Conservation (phyloP, 768 basidiomycete species). For the Daedaleopsis nitida region DNA sequence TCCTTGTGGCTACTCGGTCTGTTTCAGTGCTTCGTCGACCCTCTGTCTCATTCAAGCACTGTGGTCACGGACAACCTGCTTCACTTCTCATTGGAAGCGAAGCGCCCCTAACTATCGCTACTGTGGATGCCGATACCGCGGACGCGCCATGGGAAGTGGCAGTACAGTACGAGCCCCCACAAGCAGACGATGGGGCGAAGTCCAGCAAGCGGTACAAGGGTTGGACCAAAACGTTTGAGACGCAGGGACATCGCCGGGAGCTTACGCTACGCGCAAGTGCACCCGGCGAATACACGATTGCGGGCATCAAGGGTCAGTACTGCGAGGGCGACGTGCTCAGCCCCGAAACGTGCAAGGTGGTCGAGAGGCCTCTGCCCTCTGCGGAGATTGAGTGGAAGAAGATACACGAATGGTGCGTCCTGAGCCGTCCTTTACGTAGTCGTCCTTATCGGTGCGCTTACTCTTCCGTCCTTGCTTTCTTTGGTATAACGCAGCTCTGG, state of each 20-base stretch:
- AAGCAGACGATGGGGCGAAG: constrained; percentile 36
- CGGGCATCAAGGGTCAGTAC: constrained; percentile 72
- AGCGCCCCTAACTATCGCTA: constrained; percentile 53
- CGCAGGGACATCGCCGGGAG: constrained; percentile 45
- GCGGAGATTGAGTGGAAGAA: constrained; percentile 89
- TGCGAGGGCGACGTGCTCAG: constrained; percentile 85
- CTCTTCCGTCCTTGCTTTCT: background rate
- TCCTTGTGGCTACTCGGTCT: constrained; percentile 40
- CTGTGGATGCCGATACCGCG: constrained; percentile 56
- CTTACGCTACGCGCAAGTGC: constrained; percentile 52
- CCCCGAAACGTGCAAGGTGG: constrained; percentile 77
- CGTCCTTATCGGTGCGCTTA: background rate
- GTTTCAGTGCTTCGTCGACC: constrained; percentile 74
- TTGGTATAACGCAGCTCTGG: constrained; percentile 59
- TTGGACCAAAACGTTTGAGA: constrained; percentile 66
- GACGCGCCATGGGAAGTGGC: constrained; percentile 71
- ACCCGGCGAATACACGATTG: constrained; percentile 79
- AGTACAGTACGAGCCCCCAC: constrained; percentile 60
- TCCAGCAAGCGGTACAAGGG: constrained; percentile 48
- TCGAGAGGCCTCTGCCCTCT: constrained; percentile 73
- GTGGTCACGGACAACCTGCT: constrained; percentile 68
- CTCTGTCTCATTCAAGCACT: constrained; percentile 69
- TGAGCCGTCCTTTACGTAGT: background rate
- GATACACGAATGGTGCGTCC: constrained; percentile 83
- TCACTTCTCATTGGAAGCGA: constrained; percentile 74